Evolutionary conservation across 495 filamentous ascomycete genomes (phyloP), one percentile per base, ranked within the genome.

Genomic region (Glonium stellatum): DNA sequence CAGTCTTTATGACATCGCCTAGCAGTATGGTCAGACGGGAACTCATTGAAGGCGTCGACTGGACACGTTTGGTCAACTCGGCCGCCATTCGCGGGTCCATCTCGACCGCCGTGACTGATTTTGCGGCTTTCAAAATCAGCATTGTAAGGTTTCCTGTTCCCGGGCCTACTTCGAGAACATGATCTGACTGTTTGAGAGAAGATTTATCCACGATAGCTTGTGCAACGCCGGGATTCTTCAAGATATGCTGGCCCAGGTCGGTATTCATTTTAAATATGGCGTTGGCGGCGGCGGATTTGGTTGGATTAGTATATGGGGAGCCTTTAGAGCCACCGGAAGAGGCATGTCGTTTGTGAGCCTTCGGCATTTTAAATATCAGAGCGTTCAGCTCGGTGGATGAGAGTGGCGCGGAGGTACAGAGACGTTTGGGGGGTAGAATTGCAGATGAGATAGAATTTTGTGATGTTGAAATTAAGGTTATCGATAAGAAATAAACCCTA

Each of bases 61-160:
- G 89, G 27, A 97, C 90, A 60, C 91, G 87, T 70, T 97, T 97
- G 47, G 92, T 96, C 63, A 96, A 82, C 72, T 97, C 93, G 27
- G 92, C 92, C 5, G 92, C 92, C 93, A 97, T 97, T 67, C 92
- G 81, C 47, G 92, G 92, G 72, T 97, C 92, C 75, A 95, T 81
- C 77, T 97, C 92, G 35, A 96, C 89, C 4, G 90, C 92, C 19
- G 95, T 87, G 36, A 91, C 61, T n/a, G 53, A 84, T 74, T 90
- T 91, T 13, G 89, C 89, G 67, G 88, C 85, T 59, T 92, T 89
- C 25, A 97, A 76, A 41, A 96, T 95, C 58, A 87, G 85, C 50
- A 93, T 86, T 0, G 92, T 96, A 66, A 97, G 75, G 69, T 95
- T 95, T 60, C 90, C 90, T 1, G 89, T 90, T 57, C 90, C 89